Base-by-base conservation (phyloP, 805 yeast genomes). In the Yamadazyma philogaea region DNA sequence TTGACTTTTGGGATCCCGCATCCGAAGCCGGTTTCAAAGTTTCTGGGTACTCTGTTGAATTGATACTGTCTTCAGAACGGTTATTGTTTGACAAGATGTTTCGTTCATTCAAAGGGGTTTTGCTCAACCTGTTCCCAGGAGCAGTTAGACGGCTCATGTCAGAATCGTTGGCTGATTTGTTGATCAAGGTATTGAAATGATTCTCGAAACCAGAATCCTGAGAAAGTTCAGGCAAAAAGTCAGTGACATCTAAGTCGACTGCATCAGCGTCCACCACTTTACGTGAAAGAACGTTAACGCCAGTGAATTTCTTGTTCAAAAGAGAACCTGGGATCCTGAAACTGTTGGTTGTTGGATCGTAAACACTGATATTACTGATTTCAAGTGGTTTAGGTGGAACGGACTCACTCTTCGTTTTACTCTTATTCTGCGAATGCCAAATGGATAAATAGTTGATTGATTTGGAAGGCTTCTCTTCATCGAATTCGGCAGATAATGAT, bases 121-220 rank as follows among this genome's bases (percentile, higher is more conserved):
- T 31, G 37, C 61, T 60, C 15, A 47, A 42, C 37, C 61, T 51
- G 37, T 56, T 41, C 14, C 54, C 56, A 8, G 45, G 20, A 19
- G 40, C 46, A 39, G 50, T 54, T 3, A 55, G 45, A 30, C 42
- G 48, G 20, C 51, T 47, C 14, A 33, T 16, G n/a, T 22, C 32
- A 16, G 45, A 34, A 28, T 45, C 39, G 34, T 43, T 40, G 14
- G 28, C 39, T 20, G 39, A 34, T 19, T 11, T 34, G 14, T 38
- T 35, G 8, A 48, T 43, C 33, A 48, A 37, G 19, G 59, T 59
- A 21, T 58, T 57, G 52, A 75, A 73, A 34, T 72, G 74, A 36
- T 59, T 57, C 37, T 65, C 78, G 53, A 75, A 70, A 12, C 75
- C 79, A 2, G 79, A 74, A 34, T 73, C 75, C 27, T 64, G 65